A percentile compares a stretch with the other conserved stretches of the same genome.
These are phyloP conservation scores for Exserohilum turcica DNA, from an alignment of 2,329 filamentous ascomycete genomes.

Conservation along the genomic window DNA sequence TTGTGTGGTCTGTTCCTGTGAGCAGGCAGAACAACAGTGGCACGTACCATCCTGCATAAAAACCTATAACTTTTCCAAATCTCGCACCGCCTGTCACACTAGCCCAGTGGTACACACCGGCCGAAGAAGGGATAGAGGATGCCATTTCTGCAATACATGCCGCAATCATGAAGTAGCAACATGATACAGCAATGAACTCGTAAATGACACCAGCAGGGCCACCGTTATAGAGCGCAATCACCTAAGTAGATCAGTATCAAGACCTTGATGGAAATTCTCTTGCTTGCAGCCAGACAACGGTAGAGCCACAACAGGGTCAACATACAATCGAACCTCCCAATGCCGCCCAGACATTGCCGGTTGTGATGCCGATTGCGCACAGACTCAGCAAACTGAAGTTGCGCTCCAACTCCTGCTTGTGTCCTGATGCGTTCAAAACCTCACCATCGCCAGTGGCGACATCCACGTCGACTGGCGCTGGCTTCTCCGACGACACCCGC, in stretches of 20 bases:
- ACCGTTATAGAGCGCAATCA: constrained; percentile 52
- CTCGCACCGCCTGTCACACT: constrained; percentile 54
- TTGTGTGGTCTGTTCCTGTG: background rate
- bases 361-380: constrained; percentile 54
- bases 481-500: constrained; percentile 16
- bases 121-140: constrained; percentile 50
- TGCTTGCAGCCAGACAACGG: background rate
- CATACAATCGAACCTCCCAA: constrained; percentile 55
- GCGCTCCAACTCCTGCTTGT: constrained; percentile 58
- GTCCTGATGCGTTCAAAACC: constrained; percentile 57
- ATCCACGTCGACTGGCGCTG: constrained; percentile 17
- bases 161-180: constrained; percentile 59
- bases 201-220: constrained; percentile 55
- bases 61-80: constrained; percentile 55
- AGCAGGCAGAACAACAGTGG: background rate
- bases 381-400: constrained; percentile 56
- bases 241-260: constrained; percentile 25
- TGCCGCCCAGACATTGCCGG: constrained; percentile 52
- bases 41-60: constrained; percentile 55
- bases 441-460: constrained; percentile 36
- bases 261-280: background rate
- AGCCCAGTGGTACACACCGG: constrained; percentile 60
- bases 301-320: background rate
- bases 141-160: constrained; percentile 59
- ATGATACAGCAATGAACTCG: constrained; percentile 54